These are phyloP conservation scores for Tylopilus sp. DNA, from an alignment of 1,284 basidiomycete genomes.

Conservation along the genomic window DNA sequence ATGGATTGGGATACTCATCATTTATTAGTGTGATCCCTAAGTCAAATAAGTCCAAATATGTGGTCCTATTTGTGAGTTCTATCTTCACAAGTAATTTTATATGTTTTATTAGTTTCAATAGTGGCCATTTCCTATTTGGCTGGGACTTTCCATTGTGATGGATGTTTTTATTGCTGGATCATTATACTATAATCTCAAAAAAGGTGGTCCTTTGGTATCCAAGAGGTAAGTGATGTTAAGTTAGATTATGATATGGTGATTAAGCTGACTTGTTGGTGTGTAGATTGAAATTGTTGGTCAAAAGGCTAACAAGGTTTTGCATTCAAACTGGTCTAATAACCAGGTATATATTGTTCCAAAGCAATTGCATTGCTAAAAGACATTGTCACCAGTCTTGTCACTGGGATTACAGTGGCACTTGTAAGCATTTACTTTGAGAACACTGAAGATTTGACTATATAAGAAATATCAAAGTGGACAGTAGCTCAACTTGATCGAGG, in stretches of 20 bases:
- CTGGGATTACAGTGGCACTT: conserved; percentile 12
- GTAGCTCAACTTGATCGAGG: conserved; percentile 12
- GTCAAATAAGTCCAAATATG: background rate
- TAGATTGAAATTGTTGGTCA: conserved; percentile 18
- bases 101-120: background rate
- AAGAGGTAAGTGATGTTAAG: conserved; percentile 8
- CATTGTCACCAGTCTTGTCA: conserved; percentile 8
- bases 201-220: conserved; percentile 3
- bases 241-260: background rate
- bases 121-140: conserved; percentile 22
- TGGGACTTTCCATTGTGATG: conserved; percentile 21
- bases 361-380: background rate
- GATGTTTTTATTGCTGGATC: conserved; percentile 25
- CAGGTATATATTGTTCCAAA: conserved; percentile 9
- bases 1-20: background rate
- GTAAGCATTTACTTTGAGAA: conserved; percentile 8
- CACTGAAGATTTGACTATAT: background rate
- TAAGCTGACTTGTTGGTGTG: background rate
- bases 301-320: conserved; percentile 17
- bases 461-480: conserved; percentile 14
- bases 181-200: conserved; percentile 14
- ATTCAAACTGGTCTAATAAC: conserved; percentile 30
- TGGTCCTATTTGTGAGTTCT: conserved; percentile 3
- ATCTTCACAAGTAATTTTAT: background rate
- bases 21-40: conserved; percentile 3